phyloP scores from a whole-genome alignment of 2,329 filamentous ascomycete genomes.

The Cytospora piceicola region DNA sequence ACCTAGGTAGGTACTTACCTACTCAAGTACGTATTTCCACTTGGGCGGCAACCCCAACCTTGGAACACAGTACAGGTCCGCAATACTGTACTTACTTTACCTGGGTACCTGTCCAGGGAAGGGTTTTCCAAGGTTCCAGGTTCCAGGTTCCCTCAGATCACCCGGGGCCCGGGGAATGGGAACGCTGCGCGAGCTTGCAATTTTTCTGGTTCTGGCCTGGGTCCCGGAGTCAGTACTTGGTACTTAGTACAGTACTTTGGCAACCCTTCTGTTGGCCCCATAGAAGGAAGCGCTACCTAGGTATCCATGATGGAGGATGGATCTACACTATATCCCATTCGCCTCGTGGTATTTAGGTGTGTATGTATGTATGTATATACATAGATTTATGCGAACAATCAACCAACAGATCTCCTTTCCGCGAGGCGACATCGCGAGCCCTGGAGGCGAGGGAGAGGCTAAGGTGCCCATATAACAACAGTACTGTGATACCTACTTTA shows the following conservation, averaged over 20 bases:
- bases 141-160: neutral
- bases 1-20: neutral
- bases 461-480: neutral
- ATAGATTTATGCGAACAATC: neutral
- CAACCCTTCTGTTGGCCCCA: conserved; percentile 1
- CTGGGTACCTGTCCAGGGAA: too few species aligned
- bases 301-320: neutral
- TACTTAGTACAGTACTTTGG: neutral
- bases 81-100: neutral
- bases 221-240: neutral
- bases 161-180: conserved; percentile 1
- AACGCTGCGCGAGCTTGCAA: neutral
- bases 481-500: too few species aligned
- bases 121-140: too few species aligned
- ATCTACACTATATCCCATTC: neutral
- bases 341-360: conserved; percentile 1
- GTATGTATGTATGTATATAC: too few species aligned
- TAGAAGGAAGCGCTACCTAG: neutral
- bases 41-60: neutral
- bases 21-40: neutral
- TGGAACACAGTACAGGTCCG: neutral
- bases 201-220: conserved; percentile 5
- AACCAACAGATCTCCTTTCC: neutral
- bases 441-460: neutral
- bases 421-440: neutral